A percentile compares a stretch with the other conserved stretches of the same genome.
Conservation (phyloP, 2,329 filamentous ascomycete species). For the Fusarium mangiferae region DNA sequence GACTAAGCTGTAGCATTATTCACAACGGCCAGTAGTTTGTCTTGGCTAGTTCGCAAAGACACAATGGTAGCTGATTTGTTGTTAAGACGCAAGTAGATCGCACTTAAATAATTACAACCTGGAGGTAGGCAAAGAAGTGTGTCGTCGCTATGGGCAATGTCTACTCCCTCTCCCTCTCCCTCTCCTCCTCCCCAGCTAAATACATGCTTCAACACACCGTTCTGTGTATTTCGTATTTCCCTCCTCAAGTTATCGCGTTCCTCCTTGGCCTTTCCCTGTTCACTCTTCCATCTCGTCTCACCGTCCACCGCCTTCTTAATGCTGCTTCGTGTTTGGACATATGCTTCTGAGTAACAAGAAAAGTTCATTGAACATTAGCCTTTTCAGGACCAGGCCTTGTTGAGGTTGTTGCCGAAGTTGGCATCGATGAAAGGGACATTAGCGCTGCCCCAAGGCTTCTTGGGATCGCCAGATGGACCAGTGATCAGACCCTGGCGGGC, state of each 20-base stretch:
- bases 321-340: background rate
- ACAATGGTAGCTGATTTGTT: background rate
- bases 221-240: no score
- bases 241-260: background rate
- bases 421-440: constrained; percentile 54
- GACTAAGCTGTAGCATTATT: no score
- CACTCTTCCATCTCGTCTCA: background rate
- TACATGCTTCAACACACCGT: no score
- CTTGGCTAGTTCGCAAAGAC: no score
- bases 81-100: fast-evolving
- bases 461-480: constrained; percentile 51
- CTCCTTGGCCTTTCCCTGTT: fast-evolving
- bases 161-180: no score
- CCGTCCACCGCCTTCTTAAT: background rate
- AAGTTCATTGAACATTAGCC: no score
- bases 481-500: constrained; percentile 49
- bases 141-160: no score
- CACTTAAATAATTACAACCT: background rate
- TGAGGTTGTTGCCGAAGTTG: constrained; percentile 39
- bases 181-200: no score
- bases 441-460: constrained; percentile 54
- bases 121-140: no score
- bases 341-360: background rate
- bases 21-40: no score
- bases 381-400: constrained; percentile 19